Evolutionary conservation across 441 rosid species (phyloP).

Genomic region (Jatropha podagrica): DNA sequence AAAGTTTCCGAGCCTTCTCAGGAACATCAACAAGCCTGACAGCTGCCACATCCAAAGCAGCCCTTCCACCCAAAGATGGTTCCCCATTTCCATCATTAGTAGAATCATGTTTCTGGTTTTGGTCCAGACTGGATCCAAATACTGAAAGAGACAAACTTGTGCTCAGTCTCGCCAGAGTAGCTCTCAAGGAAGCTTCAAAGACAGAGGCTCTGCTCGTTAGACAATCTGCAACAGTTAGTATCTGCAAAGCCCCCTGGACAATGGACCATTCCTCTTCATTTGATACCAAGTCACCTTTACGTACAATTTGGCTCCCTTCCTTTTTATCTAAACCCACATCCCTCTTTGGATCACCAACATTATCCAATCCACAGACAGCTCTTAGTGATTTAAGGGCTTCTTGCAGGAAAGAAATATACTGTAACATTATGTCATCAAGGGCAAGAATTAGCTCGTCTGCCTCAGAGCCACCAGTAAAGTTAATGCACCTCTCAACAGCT

Average conservation of each 20-base stretch:
- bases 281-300: constrained; percentile 67
- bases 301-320: constrained; percentile 58
- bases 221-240: constrained; percentile 96
- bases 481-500: constrained; percentile 90
- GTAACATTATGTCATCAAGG: constrained; percentile 87
- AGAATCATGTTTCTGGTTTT: constrained; percentile 53
- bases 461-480: constrained; percentile 97
- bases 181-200: constrained; percentile 93
- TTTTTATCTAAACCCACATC: constrained; percentile 71
- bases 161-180: constrained; percentile 87
- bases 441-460: constrained; percentile 94
- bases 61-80: constrained; percentile 65
- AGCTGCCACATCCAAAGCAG: constrained; percentile 91
- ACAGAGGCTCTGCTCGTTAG: constrained; percentile 93
- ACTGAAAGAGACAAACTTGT: constrained; percentile 77
- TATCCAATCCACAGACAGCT: constrained; percentile 88
- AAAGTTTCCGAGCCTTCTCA: constrained; percentile 81
- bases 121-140: constrained; percentile 77
- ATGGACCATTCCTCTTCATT: constrained; percentile 99
- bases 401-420: constrained; percentile 83
- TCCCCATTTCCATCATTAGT: constrained; percentile 55
- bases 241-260: constrained; percentile 95
- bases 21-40: constrained; percentile 85
- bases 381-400: constrained; percentile 95
- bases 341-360: constrained; percentile 60